Percentiles rank a stretch among this genome's conserved stretches.
Conservation (phyloP, 2,329 filamentous ascomycete species). For the Pseudopyrenochaeta lycopersici region DNA sequence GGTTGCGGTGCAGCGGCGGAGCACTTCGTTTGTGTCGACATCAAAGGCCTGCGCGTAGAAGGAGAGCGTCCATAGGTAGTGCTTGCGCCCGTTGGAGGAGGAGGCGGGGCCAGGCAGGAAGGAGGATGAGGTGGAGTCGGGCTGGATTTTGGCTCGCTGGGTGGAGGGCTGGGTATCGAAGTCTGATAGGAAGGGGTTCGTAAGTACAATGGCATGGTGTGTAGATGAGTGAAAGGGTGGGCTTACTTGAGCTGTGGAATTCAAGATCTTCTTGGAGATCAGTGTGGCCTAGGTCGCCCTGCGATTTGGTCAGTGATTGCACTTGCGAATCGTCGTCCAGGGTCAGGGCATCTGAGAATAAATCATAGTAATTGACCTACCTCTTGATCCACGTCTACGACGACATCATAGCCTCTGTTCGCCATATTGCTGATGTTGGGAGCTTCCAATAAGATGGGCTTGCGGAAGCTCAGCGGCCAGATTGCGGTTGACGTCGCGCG, state of each 20-base stretch:
- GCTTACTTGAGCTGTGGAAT: conserved; percentile 87
- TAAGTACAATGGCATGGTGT: neutral
- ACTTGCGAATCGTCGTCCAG: too few relatives aligned
- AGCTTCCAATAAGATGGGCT: conserved; percentile 25
- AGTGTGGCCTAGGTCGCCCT: conserved; percentile 98
- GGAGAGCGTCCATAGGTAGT: conserved; percentile 87
- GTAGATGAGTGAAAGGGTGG: neutral
- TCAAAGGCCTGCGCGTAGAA: conserved; percentile 99
- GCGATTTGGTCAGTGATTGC: conserved; percentile 25
- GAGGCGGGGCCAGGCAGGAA: conserved; percentile 47
- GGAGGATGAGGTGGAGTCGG: conserved; percentile 48
- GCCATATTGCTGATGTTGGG: conserved; percentile 64
- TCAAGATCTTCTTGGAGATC: conserved; percentile 99
- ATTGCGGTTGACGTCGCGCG: conserved; percentile 44
- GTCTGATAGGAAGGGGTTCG: conserved; percentile 54
- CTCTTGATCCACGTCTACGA: conserved; percentile 97
- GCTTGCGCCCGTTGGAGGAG: conserved; percentile 64
- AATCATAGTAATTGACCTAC: conserved; percentile 57
- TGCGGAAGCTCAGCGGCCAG: conserved; percentile 41
- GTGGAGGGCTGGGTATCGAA: conserved; percentile 70
- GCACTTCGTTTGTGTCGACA: conserved; percentile 90
- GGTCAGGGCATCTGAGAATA: too few relatives aligned
- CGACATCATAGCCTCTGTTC: conserved; percentile 92
- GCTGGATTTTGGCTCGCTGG: conserved; percentile 56
- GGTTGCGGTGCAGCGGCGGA: conserved; percentile 86